Evolutionary conservation across 495 filamentous ascomycete species (phyloP).

Genomic region (Xylaria curta): DNA sequence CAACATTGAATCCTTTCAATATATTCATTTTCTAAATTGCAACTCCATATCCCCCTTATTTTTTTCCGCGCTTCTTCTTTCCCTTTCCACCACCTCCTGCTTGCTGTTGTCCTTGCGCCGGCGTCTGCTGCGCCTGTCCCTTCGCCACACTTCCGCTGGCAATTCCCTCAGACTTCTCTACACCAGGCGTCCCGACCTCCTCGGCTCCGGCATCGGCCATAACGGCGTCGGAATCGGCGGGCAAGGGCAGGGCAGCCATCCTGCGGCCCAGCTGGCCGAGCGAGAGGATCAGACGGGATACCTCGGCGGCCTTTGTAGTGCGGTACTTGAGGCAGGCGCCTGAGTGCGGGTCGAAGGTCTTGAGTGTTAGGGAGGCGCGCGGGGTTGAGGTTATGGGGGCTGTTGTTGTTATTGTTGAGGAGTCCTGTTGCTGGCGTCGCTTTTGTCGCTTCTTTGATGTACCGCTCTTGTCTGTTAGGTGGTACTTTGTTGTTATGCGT

Average conservation of each 20-base stretch:
- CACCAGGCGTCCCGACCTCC: slow-evolving; percentile 44
- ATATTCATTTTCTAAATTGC: background rate
- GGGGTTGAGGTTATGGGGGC: slow-evolving; percentile 36
- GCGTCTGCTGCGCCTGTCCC: slow-evolving; percentile 28
- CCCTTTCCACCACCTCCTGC: slow-evolving; percentile 37
- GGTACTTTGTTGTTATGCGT: slow-evolving; percentile 84
- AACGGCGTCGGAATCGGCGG: slow-evolving; percentile 42
- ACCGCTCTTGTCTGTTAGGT: slow-evolving; percentile 58
- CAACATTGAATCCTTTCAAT: background rate
- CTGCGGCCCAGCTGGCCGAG: slow-evolving; percentile 68
- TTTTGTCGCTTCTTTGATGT: slow-evolving; percentile 37
- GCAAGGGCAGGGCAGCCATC: slow-evolving; percentile 69
- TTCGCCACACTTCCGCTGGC: slow-evolving; percentile 34
- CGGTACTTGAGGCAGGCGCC: slow-evolving; percentile 88
- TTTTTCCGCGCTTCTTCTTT: slow-evolving; percentile 66
- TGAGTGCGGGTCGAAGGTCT: slow-evolving; percentile 85
- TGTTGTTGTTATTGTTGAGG: slow-evolving; percentile 17
- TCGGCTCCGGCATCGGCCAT: slow-evolving; percentile 48
- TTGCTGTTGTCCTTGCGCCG: slow-evolving; percentile 24
- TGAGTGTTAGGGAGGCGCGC: slow-evolving; percentile 75
- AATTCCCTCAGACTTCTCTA: slow-evolving; percentile 38
- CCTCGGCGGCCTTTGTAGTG: slow-evolving; percentile 90
- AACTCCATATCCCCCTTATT: slow-evolving; percentile 24
- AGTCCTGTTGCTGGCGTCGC: slow-evolving; percentile 18
- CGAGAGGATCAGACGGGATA: slow-evolving; percentile 76